Conservation (phyloP, 768 basidiomycete genomes). For the Psilocybe tampanensis region DNA sequence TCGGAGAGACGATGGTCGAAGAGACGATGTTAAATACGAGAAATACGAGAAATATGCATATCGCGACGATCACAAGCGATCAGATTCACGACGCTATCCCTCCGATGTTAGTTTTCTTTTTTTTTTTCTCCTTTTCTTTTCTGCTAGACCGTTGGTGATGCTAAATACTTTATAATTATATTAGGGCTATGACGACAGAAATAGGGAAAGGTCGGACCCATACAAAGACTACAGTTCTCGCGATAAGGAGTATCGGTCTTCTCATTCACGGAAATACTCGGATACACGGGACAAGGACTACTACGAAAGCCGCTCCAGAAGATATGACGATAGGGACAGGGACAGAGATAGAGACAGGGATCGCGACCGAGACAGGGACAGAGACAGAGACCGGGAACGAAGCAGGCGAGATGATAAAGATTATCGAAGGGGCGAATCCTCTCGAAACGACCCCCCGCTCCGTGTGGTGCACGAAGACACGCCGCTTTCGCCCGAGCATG, state of each 20-base stretch:
- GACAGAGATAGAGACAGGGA: conserved; percentile 10
- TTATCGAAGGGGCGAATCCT: not conserved
- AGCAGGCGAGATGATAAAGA: conserved; percentile 6
- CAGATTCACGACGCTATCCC: conserved; percentile 18
- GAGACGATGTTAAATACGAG: conserved; percentile 19
- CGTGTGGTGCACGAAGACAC: conserved; percentile 25
- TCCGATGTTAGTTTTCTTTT: conserved; percentile 19
- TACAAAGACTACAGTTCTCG: conserved; percentile 16
- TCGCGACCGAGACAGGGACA: conserved; percentile 14
- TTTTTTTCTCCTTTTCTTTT: too few species aligned
- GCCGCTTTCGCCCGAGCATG: conserved; percentile 20
- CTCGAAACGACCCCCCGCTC: conserved; percentile 13
- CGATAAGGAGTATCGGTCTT: conserved; percentile 16
- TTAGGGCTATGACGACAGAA: not conserved
- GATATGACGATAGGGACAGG: conserved; percentile 21
- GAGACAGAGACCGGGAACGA: conserved; percentile 18
- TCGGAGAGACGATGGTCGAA: not conserved
- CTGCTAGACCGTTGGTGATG: too few species aligned
- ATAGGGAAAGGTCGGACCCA: conserved; percentile 6
- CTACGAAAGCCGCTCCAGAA: conserved; percentile 18
- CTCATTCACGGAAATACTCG: conserved; percentile 19
- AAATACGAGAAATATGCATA: conserved; percentile 16
- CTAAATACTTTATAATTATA: not conserved
- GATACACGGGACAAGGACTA: conserved; percentile 20
- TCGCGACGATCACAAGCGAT: conserved; percentile 24